These are phyloP conservation scores for Candida multigemmis DNA, from an alignment of 805 yeast species.

Conservation along the genomic window DNA sequence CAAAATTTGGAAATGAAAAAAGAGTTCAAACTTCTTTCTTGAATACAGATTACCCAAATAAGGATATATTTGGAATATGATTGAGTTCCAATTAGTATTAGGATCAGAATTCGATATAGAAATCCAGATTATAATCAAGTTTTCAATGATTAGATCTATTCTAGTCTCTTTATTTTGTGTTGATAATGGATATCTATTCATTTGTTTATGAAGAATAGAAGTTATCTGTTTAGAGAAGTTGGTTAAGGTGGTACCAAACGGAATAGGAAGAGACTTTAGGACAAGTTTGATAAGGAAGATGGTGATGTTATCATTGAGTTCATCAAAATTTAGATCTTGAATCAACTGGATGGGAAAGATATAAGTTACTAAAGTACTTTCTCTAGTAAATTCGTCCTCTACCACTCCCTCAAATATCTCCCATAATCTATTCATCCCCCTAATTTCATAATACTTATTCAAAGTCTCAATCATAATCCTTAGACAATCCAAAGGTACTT, in stretches of 20 bases:
- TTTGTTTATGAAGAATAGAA: conserved; percentile 13
- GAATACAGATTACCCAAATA: conserved; percentile 29
- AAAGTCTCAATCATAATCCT: too few species aligned
- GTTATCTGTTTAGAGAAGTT: conserved; percentile 2
- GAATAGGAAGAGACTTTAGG: too few species aligned
- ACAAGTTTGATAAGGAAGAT: background rate
- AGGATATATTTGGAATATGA: conserved; percentile 27
- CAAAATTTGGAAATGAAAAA: conserved; percentile 16
- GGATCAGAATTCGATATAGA: conserved; percentile 7
- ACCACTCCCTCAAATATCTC: too few species aligned
- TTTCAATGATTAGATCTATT: conserved; percentile 15
- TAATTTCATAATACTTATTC: too few species aligned
- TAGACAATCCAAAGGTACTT: conserved; percentile 9
- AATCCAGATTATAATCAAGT: conserved; percentile 22
- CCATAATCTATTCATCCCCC: too few species aligned
- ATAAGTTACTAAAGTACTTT: too few species aligned
- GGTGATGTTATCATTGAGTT: conserved; percentile 1
- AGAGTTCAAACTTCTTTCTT: conserved; percentile 23
- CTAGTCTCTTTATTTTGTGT: conserved; percentile 11
- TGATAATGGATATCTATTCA: conserved; percentile 27
- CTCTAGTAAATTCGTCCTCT: too few species aligned
- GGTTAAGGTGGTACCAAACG: too few species aligned
- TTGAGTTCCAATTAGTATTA: conserved; percentile 22
- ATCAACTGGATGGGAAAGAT: too few species aligned
- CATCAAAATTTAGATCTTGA: conserved; percentile 1